These are phyloP conservation scores for Lomentospora prolificans DNA, from an alignment of 2,329 filamentous ascomycete genomes.

Conservation along the genomic window DNA sequence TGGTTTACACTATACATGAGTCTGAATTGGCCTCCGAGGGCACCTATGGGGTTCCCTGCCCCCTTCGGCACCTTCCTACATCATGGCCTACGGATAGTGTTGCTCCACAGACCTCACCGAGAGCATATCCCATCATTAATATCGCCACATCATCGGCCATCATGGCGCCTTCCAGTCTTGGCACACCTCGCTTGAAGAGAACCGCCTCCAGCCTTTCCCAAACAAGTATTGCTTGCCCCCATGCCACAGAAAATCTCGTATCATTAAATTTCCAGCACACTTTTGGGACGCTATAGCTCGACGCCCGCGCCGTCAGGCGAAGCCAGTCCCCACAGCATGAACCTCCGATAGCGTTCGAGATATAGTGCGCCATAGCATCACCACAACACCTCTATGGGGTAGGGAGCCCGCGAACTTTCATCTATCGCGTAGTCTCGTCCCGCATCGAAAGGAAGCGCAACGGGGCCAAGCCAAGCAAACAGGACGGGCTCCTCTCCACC, in stretches of 20 bases:
- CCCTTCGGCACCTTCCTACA: no score
- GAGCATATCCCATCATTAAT: not conserved
- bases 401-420: not conserved
- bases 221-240: not conserved
- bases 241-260: not conserved
- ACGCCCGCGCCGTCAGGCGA: not conserved
- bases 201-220: not conserved
- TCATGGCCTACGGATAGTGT: no score
- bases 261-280: not conserved
- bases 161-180: not conserved
- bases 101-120: no score
- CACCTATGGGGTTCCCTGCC: no score
- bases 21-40: no score
- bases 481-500: not conserved
- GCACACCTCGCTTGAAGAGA: conserved; percentile 1
- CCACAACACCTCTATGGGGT: not conserved
- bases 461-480: no score
- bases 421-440: not conserved
- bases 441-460: conserved; percentile 1
- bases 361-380: not conserved
- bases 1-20: no score
- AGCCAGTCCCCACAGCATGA: not conserved
- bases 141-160: not conserved
- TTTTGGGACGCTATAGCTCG: not conserved
- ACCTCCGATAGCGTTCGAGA: not conserved